Conservation (phyloP, 192 early-diverging fungal species). For the Coemansia aciculifera region DNA sequence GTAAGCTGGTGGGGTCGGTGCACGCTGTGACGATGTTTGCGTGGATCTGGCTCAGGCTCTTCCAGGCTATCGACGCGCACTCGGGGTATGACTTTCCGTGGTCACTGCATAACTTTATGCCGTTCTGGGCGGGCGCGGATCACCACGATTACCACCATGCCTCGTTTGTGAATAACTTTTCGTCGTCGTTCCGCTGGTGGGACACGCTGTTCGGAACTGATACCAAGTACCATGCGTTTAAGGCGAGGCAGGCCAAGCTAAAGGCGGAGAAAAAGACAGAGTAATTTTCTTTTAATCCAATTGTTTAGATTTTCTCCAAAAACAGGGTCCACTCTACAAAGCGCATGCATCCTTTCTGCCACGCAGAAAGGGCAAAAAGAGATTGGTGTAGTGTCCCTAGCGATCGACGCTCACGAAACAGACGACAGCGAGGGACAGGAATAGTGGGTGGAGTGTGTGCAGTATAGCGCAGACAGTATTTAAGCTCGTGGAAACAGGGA, state of each 20-base stretch:
- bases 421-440: neutral
- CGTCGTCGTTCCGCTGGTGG: constrained; percentile 88
- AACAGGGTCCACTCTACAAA: constrained; percentile 4
- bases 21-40: constrained; percentile 82
- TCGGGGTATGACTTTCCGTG: constrained; percentile 96
- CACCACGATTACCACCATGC: constrained; percentile 96
- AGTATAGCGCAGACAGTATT: neutral
- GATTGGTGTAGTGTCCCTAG: constrained; percentile 1
- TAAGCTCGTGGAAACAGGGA: neutral
- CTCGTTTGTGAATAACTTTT: constrained; percentile 77
- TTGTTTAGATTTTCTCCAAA: neutral
- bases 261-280: constrained; percentile 16
- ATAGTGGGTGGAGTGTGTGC: neutral
- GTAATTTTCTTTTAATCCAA: constrained; percentile 5
- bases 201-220: constrained; percentile 87
- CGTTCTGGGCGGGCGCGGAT: constrained; percentile 89
- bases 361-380: neutral
- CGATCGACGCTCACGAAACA: neutral
- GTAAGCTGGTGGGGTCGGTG: constrained; percentile 62
- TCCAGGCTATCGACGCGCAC: constrained; percentile 87
- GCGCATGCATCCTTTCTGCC: neutral
- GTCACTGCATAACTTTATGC: constrained; percentile 81
- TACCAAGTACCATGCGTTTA: constrained; percentile 66
- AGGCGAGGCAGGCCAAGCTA: constrained; percentile 36
- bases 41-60: constrained; percentile 81